A percentile compares a stretch with the other conserved stretches of the same genome.
Evolutionary conservation across 768 basidiomycete genomes (phyloP).

Genomic region (Serendipita vermifera): DNA sequence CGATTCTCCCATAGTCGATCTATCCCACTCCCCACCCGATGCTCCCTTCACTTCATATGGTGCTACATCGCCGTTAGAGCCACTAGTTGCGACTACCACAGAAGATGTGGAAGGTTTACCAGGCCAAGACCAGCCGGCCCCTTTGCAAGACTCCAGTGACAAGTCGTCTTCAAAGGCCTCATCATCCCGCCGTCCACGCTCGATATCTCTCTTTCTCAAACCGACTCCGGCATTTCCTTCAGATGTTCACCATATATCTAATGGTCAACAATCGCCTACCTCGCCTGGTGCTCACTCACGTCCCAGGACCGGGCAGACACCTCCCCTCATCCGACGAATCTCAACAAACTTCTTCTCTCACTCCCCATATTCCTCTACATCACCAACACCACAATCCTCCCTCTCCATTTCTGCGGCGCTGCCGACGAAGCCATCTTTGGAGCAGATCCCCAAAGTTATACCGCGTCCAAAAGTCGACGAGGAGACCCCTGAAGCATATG

Average conservation of each 20-base stretch:
- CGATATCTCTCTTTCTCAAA: constrained; percentile 2
- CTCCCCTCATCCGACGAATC: not conserved
- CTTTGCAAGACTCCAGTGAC: too few species aligned
- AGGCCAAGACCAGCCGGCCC: too few species aligned
- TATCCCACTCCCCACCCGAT: too few species aligned
- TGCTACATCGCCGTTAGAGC: too few species aligned
- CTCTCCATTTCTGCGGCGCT: not conserved
- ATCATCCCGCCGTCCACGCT: not conserved
- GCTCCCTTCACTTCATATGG: too few species aligned
- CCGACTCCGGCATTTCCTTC: too few species aligned
- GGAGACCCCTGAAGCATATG: constrained; percentile 60
- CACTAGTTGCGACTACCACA: too few species aligned
- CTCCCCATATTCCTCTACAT: not conserved
- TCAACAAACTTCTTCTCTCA: constrained; percentile 1
- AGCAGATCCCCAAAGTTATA: not conserved
- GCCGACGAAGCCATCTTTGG: not conserved
- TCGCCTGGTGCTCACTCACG: not conserved
- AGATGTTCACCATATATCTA: too few species aligned
- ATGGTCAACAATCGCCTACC: not conserved
- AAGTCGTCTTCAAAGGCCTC: too few species aligned
- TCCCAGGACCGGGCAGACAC: not conserved
- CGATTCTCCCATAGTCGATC: too few species aligned
- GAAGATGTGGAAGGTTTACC: too few species aligned
- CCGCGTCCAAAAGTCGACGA: constrained; percentile 39
- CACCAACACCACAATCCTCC: not conserved